phyloP scores from a whole-genome alignment of 306 rosid genomes.

The Calophaca sinica region DNA sequence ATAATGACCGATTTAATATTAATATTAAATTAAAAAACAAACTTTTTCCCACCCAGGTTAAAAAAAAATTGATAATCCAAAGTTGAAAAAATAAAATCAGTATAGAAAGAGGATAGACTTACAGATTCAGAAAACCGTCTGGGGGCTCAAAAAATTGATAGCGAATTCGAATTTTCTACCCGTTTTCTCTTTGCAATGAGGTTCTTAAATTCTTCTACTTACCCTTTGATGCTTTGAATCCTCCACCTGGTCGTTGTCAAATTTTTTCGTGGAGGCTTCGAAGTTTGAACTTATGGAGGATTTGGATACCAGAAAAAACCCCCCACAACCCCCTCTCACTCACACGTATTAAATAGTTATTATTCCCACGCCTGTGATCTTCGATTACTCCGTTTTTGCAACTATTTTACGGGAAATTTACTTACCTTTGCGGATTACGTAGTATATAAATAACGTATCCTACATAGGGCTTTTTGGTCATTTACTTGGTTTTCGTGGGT shows the following conservation, averaged over 20 bases:
- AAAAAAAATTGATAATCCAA: background rate
- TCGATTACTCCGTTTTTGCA: constrained; percentile 32
- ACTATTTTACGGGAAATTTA: constrained; percentile 43
- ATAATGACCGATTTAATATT: constrained; percentile 30
- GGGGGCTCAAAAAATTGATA: constrained; percentile 46
- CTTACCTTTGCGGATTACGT: too few relatives aligned
- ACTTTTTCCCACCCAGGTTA: background rate
- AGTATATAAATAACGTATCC: too few relatives aligned
- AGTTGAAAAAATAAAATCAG: constrained; percentile 12
- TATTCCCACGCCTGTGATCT: constrained; percentile 35
- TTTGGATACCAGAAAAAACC: constrained; percentile 46
- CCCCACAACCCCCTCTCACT: constrained; percentile 9
- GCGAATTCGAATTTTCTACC: constrained; percentile 9
- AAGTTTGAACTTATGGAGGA: constrained; percentile 45
- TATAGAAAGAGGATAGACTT: constrained; percentile 43
- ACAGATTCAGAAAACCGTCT: constrained; percentile 54
- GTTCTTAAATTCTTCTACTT: constrained; percentile 26
- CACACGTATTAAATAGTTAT: constrained; percentile 51
- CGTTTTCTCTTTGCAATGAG: background rate
- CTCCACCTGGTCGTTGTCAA: constrained; percentile 32
- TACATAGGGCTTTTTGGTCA: constrained; percentile 45
- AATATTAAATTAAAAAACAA: background rate
- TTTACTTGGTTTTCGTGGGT: background rate
- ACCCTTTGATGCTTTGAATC: constrained; percentile 32
- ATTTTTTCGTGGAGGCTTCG: constrained; percentile 47